Conservation (phyloP, 306 rosid species). For the Citrullus colocynthis region DNA sequence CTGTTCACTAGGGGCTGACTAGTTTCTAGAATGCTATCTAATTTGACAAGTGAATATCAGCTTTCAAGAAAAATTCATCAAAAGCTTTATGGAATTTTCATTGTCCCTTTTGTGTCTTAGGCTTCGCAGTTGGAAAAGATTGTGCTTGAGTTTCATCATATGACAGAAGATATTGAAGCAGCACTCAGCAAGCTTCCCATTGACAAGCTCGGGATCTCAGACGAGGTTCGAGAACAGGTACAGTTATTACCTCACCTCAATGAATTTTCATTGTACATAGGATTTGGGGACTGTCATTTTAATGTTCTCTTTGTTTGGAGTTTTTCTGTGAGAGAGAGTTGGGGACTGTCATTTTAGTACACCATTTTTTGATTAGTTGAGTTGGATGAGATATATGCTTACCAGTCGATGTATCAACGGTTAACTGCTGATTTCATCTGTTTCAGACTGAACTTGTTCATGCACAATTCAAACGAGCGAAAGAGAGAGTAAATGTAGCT, state of each 20-base stretch:
- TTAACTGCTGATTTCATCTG: background rate
- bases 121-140: slow-evolving; percentile 47
- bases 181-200: slow-evolving; percentile 57
- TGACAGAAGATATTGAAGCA: slow-evolving; percentile 56
- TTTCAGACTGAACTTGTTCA: slow-evolving; percentile 88
- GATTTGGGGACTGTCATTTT: background rate
- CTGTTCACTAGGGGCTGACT: background rate
- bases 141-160: slow-evolving; percentile 35
- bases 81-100: background rate
- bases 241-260: background rate
- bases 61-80: background rate
- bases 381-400: background rate
- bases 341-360: background rate
- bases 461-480: slow-evolving; percentile 87
- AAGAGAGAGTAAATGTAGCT: slow-evolving; percentile 34
- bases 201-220: slow-evolving; percentile 44
- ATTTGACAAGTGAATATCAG: background rate
- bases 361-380: background rate
- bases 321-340: background rate
- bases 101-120: slow-evolving; percentile 18
- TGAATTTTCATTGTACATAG: background rate
- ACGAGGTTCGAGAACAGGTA: slow-evolving; percentile 98
- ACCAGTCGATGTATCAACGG: background rate
- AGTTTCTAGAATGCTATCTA: background rate
- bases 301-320: background rate